Percentiles rank a stretch among this genome's conserved stretches.
These are phyloP conservation scores for Xylaria sp. DNA, from an alignment of 2,329 filamentous ascomycete species.

Conservation along the genomic window DNA sequence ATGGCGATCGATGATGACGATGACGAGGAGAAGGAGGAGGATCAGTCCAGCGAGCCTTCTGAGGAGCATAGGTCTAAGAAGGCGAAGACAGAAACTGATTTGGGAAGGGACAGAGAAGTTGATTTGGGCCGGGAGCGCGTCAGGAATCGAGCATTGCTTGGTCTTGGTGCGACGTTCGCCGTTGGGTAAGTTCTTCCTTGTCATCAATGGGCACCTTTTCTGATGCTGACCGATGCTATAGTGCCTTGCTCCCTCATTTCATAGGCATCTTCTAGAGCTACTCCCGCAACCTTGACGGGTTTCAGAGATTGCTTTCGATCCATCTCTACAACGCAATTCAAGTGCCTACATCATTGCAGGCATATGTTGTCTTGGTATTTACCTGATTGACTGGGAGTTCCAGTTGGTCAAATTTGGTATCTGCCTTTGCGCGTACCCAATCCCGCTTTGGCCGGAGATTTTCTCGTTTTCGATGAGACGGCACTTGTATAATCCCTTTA, in stretches of 20 bases:
- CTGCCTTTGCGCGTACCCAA: slow-evolving; percentile 18
- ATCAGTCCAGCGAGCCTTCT: slow-evolving; percentile 38
- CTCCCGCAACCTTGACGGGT: slow-evolving; percentile 6
- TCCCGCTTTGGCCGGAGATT: slow-evolving; percentile 13
- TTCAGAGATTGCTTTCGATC: slow-evolving; percentile 13
- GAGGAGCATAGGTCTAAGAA: slow-evolving; percentile 62
- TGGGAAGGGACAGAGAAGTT: slow-evolving; percentile 64
- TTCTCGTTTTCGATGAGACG: slow-evolving; percentile 9
- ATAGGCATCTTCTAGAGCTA: slow-evolving; percentile 43
- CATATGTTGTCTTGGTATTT: slow-evolving; percentile 1
- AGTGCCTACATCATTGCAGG: not conserved
- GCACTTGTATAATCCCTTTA: slow-evolving; percentile 19
- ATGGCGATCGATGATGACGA: slow-evolving; percentile 59
- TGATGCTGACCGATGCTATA: slow-evolving; percentile 13
- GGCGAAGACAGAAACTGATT: slow-evolving; percentile 71
- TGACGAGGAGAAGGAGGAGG: slow-evolving; percentile 34
- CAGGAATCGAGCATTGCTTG: slow-evolving; percentile 76
- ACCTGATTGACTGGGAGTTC: slow-evolving; percentile 8
- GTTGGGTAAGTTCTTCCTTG: slow-evolving; percentile 68
- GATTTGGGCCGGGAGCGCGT: slow-evolving; percentile 82
- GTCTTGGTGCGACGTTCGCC: slow-evolving; percentile 79
- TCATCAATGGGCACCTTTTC: not conserved
- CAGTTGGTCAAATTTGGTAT: slow-evolving; percentile 11
- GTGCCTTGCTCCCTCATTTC: slow-evolving; percentile 47
- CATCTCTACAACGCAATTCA: slow-evolving; percentile 4